Evolutionary conservation across 2,329 filamentous ascomycete genomes (phyloP).

Genomic region (Colletotrichum tabaci): DNA sequence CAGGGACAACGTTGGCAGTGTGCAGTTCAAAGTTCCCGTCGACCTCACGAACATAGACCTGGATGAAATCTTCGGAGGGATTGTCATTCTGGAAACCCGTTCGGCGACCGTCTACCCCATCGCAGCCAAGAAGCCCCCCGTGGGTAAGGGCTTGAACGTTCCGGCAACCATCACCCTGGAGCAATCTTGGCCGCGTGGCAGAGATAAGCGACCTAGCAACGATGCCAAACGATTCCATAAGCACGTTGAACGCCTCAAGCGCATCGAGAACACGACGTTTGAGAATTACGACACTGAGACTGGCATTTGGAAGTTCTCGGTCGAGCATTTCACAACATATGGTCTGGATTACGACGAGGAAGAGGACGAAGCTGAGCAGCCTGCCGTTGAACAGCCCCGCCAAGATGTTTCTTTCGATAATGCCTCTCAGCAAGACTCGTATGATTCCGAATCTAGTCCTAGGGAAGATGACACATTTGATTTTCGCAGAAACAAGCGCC

Average conservation of each 20-base stretch:
- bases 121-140: conserved; percentile 82
- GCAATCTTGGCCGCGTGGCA: conserved; percentile 90
- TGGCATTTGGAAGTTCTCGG: conserved; percentile 91
- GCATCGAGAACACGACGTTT: conserved; percentile 85
- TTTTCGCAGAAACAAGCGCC: conserved; percentile 62
- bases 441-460: conserved; percentile 54
- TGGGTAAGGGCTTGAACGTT: conserved; percentile 92
- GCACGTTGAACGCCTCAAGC: conserved; percentile 86
- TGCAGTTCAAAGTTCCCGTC: conserved; percentile 85
- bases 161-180: conserved; percentile 89
- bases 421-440: conserved; percentile 45
- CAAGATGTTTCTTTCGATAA: neutral
- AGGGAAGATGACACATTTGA: conserved; percentile 70
- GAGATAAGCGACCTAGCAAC: conserved; percentile 67
- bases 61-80: conserved; percentile 82
- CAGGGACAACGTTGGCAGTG: conserved; percentile 83
- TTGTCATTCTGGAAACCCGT: conserved; percentile 83
- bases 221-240: conserved; percentile 79
- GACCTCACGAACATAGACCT: conserved; percentile 86
- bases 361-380: conserved; percentile 66
- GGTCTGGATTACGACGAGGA: conserved; percentile 87
- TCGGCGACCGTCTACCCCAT: conserved; percentile 91
- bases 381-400: neutral
- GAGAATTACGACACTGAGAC: conserved; percentile 83
- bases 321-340: conserved; percentile 98